phyloP scores from a whole-genome alignment of 2,329 filamentous ascomycete genomes.

The Fusarium humuli region DNA sequence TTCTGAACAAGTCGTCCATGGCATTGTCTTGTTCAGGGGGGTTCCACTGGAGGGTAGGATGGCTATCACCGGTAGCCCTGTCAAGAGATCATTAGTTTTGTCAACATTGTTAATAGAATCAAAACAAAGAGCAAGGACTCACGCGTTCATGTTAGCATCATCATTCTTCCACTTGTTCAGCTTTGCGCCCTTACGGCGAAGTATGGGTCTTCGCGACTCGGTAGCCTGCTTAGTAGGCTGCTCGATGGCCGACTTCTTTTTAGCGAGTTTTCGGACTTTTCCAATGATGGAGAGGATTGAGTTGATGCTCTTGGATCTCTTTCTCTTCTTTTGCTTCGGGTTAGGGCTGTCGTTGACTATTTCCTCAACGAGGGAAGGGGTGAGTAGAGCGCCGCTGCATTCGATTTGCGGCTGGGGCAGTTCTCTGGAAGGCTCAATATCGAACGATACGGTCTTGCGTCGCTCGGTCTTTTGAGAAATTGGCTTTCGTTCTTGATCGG shows the following conservation, averaged over 20 bases:
- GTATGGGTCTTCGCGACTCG: neutral
- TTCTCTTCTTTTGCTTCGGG: neutral
- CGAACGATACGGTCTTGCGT: neutral
- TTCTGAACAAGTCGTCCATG: constrained; percentile 8
- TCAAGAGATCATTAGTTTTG: neutral
- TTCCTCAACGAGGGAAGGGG: neutral
- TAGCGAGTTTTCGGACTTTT: neutral
- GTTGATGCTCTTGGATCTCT: neutral
- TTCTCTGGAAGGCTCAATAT: neutral
- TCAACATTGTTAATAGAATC: neutral
- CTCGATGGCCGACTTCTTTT: neutral
- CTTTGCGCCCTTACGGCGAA: neutral
- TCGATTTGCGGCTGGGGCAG: neutral
- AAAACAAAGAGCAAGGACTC: neutral
- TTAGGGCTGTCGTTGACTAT: neutral
- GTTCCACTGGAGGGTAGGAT: neutral
- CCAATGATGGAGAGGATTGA: neutral
- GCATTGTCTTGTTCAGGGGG: constrained; percentile 14
- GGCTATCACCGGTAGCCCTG: constrained; percentile 6
- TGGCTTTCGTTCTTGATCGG: neutral
- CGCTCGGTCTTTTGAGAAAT: neutral
- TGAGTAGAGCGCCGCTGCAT: neutral
- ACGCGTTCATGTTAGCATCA: neutral
- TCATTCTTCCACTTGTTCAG: neutral
- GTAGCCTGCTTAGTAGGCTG: neutral